Evolutionary conservation across 345 rosid species (phyloP).

Genomic region (Eucalyptus cloeziana): DNA sequence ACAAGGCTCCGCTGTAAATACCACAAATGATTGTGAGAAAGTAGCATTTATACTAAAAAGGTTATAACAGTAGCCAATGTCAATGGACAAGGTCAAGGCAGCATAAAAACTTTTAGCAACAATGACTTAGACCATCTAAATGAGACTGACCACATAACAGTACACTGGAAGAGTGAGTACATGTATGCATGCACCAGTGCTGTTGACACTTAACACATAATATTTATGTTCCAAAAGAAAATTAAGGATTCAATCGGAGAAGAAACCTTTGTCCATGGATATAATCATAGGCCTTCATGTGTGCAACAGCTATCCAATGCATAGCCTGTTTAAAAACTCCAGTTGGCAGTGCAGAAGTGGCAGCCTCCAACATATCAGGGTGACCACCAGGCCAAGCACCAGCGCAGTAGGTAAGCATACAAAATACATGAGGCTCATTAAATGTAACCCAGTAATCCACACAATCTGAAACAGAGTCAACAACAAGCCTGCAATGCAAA

Average conservation of each 20-base stretch:
- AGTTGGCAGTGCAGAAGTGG: constrained; percentile 78
- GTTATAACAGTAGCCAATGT: not conserved
- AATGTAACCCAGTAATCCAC: constrained; percentile 92
- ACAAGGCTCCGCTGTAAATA: not conserved
- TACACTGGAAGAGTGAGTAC: not conserved
- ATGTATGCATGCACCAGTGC: not conserved
- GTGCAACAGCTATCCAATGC: constrained; percentile 87
- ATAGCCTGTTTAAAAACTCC: constrained; percentile 78
- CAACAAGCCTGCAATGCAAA: constrained; percentile 61
- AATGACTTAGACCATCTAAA: not conserved
- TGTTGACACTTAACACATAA: not conserved
- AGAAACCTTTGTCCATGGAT: constrained; percentile 57
- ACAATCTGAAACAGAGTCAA: constrained; percentile 58
- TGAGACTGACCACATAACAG: not conserved
- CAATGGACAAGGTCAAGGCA: not conserved
- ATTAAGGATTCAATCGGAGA: not conserved
- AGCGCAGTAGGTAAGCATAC: constrained; percentile 87
- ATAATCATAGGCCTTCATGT: constrained; percentile 69
- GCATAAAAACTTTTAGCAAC: not conserved
- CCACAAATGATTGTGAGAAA: not conserved
- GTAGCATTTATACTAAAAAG: not conserved
- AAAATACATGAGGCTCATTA: constrained; percentile 88
- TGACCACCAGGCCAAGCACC: constrained; percentile 99
- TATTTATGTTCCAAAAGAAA: not conserved
- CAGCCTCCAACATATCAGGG: constrained; percentile 87